phyloP scores from a whole-genome alignment of 768 basidiomycete species.

The Mycena belliarum region DNA sequence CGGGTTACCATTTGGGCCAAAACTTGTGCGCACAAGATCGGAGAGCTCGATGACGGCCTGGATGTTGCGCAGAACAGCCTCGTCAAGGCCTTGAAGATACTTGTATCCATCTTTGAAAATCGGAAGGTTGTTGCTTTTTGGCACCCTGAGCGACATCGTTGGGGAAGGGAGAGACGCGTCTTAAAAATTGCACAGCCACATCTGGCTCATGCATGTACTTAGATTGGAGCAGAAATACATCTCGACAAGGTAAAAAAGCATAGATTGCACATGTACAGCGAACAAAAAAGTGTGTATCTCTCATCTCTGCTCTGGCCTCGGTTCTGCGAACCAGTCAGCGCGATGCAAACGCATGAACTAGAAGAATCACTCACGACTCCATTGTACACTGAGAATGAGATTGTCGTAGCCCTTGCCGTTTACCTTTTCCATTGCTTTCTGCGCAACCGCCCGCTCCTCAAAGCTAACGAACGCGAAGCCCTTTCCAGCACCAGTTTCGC shows the following conservation, averaged over 20 bases:
- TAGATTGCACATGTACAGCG: background rate
- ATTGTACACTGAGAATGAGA: conserved; percentile 71
- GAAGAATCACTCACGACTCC: conserved; percentile 53
- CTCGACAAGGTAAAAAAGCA: background rate
- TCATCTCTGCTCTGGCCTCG: conserved; percentile 41
- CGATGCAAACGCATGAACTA: background rate
- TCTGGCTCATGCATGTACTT: too few relatives aligned
- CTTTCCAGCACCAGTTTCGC: conserved; percentile 93
- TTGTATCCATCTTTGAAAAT: conserved; percentile 99
- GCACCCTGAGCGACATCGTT: conserved; percentile 91
- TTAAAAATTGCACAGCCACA: conserved; percentile 8
- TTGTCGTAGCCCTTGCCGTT: conserved; percentile 93
- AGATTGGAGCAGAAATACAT: too few relatives aligned
- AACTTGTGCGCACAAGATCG: conserved; percentile 93
- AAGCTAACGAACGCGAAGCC: conserved; percentile 98
- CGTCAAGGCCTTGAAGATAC: conserved; percentile 90
- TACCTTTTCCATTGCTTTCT: conserved; percentile 89
- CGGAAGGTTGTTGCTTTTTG: conserved; percentile 83
- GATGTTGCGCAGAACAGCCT: conserved; percentile 96
- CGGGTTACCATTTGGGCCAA: conserved; percentile 80
- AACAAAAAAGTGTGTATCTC: background rate
- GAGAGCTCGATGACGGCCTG: conserved; percentile 94
- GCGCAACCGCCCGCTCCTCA: conserved; percentile 76
- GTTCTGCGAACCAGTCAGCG: conserved; percentile 33
- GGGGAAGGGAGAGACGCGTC: conserved; percentile 18